phyloP scores from a whole-genome alignment of 495 filamentous ascomycete genomes.

The Elasticomyces elasticus region DNA sequence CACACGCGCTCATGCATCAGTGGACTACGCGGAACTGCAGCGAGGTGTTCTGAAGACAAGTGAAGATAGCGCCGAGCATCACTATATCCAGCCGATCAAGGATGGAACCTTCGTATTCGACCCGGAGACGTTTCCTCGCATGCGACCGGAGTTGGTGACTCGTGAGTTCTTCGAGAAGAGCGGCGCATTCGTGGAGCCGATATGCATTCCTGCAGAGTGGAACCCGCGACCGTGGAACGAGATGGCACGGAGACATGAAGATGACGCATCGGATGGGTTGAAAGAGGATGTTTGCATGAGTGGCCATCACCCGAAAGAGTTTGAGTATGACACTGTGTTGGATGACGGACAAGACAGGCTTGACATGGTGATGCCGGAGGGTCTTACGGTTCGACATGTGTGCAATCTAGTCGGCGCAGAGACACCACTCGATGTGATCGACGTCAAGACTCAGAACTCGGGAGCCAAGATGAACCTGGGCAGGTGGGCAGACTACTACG shows the following conservation, averaged over 20 bases:
- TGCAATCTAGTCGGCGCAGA: slow-evolving; percentile 57
- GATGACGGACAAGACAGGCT: slow-evolving; percentile 58
- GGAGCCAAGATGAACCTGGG: slow-evolving; percentile 64
- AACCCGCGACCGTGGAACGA: slow-evolving; percentile 42
- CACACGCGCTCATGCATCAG: slow-evolving; percentile 55
- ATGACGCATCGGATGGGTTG: neutral
- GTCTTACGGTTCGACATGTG: slow-evolving; percentile 56
- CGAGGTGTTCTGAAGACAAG: slow-evolving; percentile 63
- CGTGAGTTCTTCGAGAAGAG: slow-evolving; percentile 58
- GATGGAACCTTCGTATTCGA: slow-evolving; percentile 55
- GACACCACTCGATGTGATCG: slow-evolving; percentile 61
- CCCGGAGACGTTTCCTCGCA: slow-evolving; percentile 54
- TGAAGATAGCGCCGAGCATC: slow-evolving; percentile 59
- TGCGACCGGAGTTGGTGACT: slow-evolving; percentile 58
- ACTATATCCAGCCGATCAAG: slow-evolving; percentile 62
- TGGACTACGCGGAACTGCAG: slow-evolving; percentile 67
- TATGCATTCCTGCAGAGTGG: slow-evolving; percentile 57
- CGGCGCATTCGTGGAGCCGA: slow-evolving; percentile 58
- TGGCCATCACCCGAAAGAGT: slow-evolving; percentile 10
- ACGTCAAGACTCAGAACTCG: slow-evolving; percentile 65
- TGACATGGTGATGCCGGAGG: slow-evolving; percentile 65
- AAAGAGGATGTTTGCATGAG: neutral
- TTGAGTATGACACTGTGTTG: slow-evolving; percentile 38
- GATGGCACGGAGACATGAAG: neutral
- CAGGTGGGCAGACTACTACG: slow-evolving; percentile 68